A percentile compares a stretch with the other conserved stretches of the same genome.
These are phyloP conservation scores for Mucor circinelloides DNA, from an alignment of 371 early-diverging fungal genomes.

Conservation along the genomic window DNA sequence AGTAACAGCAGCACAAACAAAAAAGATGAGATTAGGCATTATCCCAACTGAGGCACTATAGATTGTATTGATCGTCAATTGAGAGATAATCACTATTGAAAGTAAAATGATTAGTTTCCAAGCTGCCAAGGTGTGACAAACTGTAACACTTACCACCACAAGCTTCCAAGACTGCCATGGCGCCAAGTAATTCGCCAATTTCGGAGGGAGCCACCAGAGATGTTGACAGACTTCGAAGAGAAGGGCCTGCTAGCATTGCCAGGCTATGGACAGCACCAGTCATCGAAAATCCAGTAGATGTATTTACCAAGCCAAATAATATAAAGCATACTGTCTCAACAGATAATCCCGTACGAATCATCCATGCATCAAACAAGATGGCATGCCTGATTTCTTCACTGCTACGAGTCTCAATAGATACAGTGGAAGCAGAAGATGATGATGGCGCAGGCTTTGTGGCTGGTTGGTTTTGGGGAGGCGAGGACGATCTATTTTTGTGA, in stretches of 20 bases:
- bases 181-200: conserved; percentile 55
- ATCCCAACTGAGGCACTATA: conserved; percentile 50
- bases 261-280: conserved; percentile 42
- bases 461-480: background rate
- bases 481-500: background rate
- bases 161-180: conserved; percentile 52
- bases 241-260: conserved; percentile 44
- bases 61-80: conserved; percentile 38
- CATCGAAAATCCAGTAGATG: conserved; percentile 21
- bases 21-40: conserved; percentile 53
- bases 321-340: conserved; percentile 40
- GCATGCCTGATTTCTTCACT: conserved; percentile 1
- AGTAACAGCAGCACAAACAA: conserved; percentile 22
- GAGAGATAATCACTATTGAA: conserved; percentile 38
- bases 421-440: background rate
- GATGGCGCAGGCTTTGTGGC: background rate
- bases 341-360: conserved; percentile 45
- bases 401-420: background rate
- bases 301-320: conserved; percentile 36
- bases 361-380: conserved; percentile 50
- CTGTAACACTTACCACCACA: conserved; percentile 36
- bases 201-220: conserved; percentile 47
- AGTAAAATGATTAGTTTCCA: background rate
- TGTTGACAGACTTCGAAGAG: conserved; percentile 46
- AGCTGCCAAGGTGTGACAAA: background rate